Conservation (phyloP, 2,329 filamentous ascomycete genomes). For the Stemphylium vesicarium region DNA sequence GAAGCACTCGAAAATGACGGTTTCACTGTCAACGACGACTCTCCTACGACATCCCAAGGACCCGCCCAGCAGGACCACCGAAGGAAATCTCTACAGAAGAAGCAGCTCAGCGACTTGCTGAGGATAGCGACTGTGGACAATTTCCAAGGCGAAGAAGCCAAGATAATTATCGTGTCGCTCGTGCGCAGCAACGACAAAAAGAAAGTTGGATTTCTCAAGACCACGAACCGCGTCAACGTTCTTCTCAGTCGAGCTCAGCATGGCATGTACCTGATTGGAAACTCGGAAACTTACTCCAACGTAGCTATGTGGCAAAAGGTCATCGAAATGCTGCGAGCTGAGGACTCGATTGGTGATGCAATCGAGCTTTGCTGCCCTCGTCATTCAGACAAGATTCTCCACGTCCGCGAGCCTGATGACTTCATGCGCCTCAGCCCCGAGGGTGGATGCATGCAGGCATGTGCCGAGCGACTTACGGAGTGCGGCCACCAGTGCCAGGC, state of each 20-base stretch:
- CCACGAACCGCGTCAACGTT: conserved; percentile 72
- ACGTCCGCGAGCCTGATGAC: conserved; percentile 36
- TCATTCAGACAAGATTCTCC: conserved; percentile 31
- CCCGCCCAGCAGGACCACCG: too few species aligned
- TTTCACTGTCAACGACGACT: too few species aligned
- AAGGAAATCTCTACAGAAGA: too few species aligned
- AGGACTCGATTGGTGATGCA: too few species aligned
- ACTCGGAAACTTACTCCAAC: conserved; percentile 62
- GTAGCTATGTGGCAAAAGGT: conserved; percentile 71
- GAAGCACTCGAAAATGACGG: conserved; percentile 56
- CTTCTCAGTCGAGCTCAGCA: conserved; percentile 70
- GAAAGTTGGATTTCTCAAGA: conserved; percentile 70
- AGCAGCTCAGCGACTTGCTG: too few species aligned
- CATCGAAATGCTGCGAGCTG: too few species aligned
- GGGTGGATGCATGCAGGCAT: conserved; percentile 38
- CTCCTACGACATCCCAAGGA: too few species aligned
- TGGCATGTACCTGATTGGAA: conserved; percentile 75
- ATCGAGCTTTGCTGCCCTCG: conserved; percentile 38
- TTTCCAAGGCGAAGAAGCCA: conserved; percentile 78
- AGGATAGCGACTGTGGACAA: conserved; percentile 72
- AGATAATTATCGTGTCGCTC: conserved; percentile 72
- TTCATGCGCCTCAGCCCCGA: conserved; percentile 37
- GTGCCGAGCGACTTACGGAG: conserved; percentile 28
- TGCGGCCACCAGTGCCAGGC: conserved; percentile 41
- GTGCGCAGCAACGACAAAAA: conserved; percentile 69